These are phyloP conservation scores for Peziza echinospora DNA, from an alignment of 495 filamentous ascomycete genomes.

Conservation along the genomic window DNA sequence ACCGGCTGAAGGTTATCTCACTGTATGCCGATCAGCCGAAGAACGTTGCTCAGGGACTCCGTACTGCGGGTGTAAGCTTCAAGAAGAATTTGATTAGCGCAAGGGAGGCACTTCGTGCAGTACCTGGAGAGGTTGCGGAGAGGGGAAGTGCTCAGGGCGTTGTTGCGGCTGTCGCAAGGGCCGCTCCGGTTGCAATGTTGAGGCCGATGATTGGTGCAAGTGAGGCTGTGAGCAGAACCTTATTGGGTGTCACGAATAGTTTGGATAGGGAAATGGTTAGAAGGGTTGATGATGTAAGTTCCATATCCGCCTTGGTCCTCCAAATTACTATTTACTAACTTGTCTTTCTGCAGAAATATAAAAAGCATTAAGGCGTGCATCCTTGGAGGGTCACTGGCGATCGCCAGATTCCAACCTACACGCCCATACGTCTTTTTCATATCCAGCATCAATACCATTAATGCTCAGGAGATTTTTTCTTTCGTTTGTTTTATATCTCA, in stretches of 20 bases:
- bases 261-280: slow-evolving; percentile 66
- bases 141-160: slow-evolving; percentile 63
- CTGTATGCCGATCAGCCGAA: slow-evolving; percentile 85
- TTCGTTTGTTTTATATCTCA: too few species aligned
- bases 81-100: slow-evolving; percentile 69
- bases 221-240: slow-evolving; percentile 70
- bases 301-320: neutral
- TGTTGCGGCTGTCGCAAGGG: slow-evolving; percentile 53
- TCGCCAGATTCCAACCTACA: too few species aligned
- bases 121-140: slow-evolving; percentile 78
- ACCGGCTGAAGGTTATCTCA: slow-evolving; percentile 53
- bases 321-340: neutral
- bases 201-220: slow-evolving; percentile 75
- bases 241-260: slow-evolving; percentile 84
- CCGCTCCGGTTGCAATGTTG: slow-evolving; percentile 76
- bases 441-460: too few species aligned
- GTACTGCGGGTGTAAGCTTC: slow-evolving; percentile 58
- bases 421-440: too few species aligned
- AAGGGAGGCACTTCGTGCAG: slow-evolving; percentile 79
- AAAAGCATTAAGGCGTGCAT: slow-evolving; percentile 19
- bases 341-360: slow-evolving; percentile 19
- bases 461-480: too few species aligned
- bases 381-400: too few species aligned
- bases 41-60: slow-evolving; percentile 63
- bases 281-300: slow-evolving; percentile 68